Conservation (phyloP, 1,284 basidiomycete species). For the Neolentinus lepideus region DNA sequence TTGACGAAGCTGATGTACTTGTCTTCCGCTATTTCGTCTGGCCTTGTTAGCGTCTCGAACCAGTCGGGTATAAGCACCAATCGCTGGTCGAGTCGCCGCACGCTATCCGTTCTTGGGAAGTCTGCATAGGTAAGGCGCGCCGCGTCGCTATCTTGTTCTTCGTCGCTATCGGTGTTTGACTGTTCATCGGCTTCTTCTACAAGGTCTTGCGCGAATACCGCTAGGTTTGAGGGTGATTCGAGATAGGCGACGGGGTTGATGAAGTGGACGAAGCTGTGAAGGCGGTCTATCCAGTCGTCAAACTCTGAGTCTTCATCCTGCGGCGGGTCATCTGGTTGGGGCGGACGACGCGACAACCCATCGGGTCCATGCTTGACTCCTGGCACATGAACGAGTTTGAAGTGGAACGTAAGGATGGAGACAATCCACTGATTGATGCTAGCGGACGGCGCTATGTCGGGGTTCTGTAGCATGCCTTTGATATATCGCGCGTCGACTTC, state of each 20-base stretch:
- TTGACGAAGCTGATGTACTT: too few relatives aligned
- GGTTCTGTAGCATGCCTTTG: conserved; percentile 35
- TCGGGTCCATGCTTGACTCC: conserved; percentile 23
- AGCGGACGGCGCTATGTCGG: conserved; percentile 26
- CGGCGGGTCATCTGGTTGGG: conserved; percentile 12
- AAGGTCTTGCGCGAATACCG: neutral
- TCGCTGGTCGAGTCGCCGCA: too few relatives aligned
- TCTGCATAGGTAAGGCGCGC: neutral
- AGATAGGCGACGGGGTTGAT: neutral
- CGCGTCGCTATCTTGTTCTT: neutral
- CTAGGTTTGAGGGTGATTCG: neutral
- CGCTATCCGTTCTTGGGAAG: neutral
- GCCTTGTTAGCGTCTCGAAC: too few relatives aligned
- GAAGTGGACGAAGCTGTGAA: conserved; percentile 11
- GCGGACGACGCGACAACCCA: conserved; percentile 24
- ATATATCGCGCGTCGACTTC: conserved; percentile 34
- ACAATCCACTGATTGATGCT: conserved; percentile 34
- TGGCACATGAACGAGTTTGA: conserved; percentile 27
- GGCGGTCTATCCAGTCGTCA: conserved; percentile 26
- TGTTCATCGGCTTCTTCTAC: too few relatives aligned
- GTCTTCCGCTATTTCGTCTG: too few relatives aligned
- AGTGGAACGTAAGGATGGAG: conserved; percentile 28
- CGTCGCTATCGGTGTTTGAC: neutral
- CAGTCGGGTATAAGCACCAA: conserved; percentile 6
- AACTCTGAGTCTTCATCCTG: conserved; percentile 20